Base-by-base conservation (phyloP, 495 filamentous ascomycete species). In the Entonaema liquescens region DNA sequence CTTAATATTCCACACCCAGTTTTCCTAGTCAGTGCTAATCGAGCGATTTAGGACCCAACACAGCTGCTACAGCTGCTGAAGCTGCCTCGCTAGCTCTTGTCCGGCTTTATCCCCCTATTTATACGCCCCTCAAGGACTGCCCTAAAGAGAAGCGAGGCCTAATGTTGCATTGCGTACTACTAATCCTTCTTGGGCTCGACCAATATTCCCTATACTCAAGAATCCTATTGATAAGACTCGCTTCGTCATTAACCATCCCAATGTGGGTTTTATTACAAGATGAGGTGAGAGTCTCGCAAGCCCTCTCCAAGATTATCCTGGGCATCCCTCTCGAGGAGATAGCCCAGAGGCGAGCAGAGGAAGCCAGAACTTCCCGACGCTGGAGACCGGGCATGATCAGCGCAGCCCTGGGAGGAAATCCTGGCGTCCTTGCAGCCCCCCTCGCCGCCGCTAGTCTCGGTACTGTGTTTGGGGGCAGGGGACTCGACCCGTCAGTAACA, bases 361-460 rank as follows among this genome's bases (percentile, higher is more conserved):
- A 93, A 62, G 86, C 86, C 57, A 87, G 89, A 67, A 74, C 81
- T 19, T 76, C 84, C 1, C 84, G 91, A 56, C 91, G 89, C 77
- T 95, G 90, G 91, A 97, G 93, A 75, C 87, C 93, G 25, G 92
- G 91, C 15, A 90, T 91, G 15, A 90, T 88, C 25, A 89, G 89
- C 23, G 92, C 90, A 40, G 90, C 87, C 1, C 74, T 91, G 3
- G 90, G 93, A 52, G 92, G 90, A 7, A 82, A 91, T 23, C 91
- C 92, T 6, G 91, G 93, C 13, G 90, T 90, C 26, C 87, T 98
- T 4, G 91, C 94, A 5, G 91, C 92, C 3, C 91, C 95, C 0
- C 80, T 98, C 1, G 87, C 94, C 13, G 92, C 90, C 5, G 94
- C 92, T 9, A 91, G 93, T 0, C 84, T 98, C 47, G 94, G 95